Conservation (phyloP, 2,329 filamentous ascomycete genomes). For the Aspergillus aculeatus region DNA sequence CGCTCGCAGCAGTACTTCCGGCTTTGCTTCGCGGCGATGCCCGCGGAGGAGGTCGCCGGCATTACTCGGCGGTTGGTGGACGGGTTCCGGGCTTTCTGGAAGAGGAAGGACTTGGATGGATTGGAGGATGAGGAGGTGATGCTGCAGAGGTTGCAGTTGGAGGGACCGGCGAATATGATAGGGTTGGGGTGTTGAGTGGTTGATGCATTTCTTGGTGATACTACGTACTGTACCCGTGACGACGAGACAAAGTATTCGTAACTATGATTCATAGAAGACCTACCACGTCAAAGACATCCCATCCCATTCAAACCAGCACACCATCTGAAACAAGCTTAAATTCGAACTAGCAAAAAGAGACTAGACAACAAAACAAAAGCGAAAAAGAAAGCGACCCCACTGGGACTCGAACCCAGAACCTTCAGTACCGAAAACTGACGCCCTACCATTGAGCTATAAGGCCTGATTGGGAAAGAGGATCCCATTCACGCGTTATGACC, state of each 20-base stretch:
- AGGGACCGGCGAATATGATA: slow-evolving; percentile 13
- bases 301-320: no score
- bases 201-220: background rate
- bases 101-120: slow-evolving; percentile 58
- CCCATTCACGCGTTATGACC: background rate
- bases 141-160: slow-evolving; percentile 7
- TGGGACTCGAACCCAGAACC: slow-evolving; percentile 10
- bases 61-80: slow-evolving; percentile 65
- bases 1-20: slow-evolving; percentile 71
- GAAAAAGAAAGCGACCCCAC: slow-evolving; percentile 8
- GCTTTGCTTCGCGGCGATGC: slow-evolving; percentile 81
- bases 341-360: no score
- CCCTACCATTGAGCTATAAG: slow-evolving; percentile 10
- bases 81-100: slow-evolving; percentile 73
- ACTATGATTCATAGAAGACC: no score
- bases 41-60: slow-evolving; percentile 64
- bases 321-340: no score
- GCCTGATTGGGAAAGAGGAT: background rate
- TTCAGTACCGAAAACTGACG: slow-evolving; percentile 11
- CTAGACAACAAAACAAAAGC: background rate
- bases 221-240: background rate
- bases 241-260: no score
- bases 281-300: no score
- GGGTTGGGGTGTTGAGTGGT: slow-evolving; percentile 18
- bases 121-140: slow-evolving; percentile 25